phyloP scores from a whole-genome alignment of 208 protist genomes.

The Crithidia expoeki region DNA sequence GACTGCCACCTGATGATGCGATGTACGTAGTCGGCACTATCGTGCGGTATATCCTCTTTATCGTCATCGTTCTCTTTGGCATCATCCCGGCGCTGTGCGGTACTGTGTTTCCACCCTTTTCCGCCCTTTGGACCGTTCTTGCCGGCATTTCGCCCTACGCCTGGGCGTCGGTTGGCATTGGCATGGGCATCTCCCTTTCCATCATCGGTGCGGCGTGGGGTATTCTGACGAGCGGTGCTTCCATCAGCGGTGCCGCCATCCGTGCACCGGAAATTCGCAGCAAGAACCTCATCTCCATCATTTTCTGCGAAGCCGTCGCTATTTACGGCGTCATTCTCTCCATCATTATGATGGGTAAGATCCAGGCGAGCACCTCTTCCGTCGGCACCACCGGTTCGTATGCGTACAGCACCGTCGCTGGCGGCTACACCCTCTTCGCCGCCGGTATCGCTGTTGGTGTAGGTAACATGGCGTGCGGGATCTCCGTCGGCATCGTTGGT shows the following conservation, averaged over 20 bases:
- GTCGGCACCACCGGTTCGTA: conserved; percentile 51
- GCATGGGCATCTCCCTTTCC: conserved; percentile 80
- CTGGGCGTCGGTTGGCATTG: conserved; percentile 83
- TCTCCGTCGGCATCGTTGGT: conserved; percentile 96
- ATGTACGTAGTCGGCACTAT: conserved; percentile 64
- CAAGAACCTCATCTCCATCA: conserved; percentile 96
- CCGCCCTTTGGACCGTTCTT: conserved; percentile 77
- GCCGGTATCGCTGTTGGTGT: conserved; percentile 95
- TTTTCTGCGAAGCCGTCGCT: conserved; percentile 99
- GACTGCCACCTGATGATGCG: conserved; percentile 84
- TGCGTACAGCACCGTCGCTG: conserved; percentile 48
- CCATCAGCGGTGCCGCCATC: conserved; percentile 88
- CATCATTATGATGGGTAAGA: conserved; percentile 97
- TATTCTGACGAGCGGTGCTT: conserved; percentile 87
- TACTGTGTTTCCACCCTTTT: conserved; percentile 84
- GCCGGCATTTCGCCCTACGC: conserved; percentile 71
- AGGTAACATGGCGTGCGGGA: conserved; percentile 95
- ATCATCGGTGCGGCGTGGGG: conserved; percentile 90
- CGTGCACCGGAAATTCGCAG: conserved; percentile 88
- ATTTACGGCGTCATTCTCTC: conserved; percentile 99
- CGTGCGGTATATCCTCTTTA: conserved; percentile 48
- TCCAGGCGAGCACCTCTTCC: conserved; percentile 61
- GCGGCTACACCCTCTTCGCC: conserved; percentile 94
- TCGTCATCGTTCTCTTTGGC: conserved; percentile 76
- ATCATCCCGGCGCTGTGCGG: conserved; percentile 76